Evolutionary conservation across 1,284 basidiomycete species (phyloP).

Genomic region (Schizopora paradoxa): DNA sequence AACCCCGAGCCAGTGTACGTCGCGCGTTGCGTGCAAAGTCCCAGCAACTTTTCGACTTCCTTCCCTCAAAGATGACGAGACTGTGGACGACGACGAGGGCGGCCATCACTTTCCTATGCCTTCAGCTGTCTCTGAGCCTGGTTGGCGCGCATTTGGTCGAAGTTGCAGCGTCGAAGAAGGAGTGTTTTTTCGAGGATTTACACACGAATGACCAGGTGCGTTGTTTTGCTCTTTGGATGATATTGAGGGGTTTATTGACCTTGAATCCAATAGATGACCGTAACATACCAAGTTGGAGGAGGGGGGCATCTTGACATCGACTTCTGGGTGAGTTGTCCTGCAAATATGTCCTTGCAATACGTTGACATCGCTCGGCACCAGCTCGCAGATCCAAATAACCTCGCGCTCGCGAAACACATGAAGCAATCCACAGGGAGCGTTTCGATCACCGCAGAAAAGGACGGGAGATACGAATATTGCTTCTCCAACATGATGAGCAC

Average conservation of each 20-base stretch:
- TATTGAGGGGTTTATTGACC: constrained; percentile 5
- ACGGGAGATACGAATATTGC: constrained; percentile 93
- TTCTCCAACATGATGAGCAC: constrained; percentile 98
- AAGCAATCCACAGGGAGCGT: constrained; percentile 88
- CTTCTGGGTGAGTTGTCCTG: constrained; percentile 67
- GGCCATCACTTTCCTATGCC: constrained; percentile 36
- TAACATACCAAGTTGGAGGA: constrained; percentile 97
- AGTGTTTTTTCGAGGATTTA: constrained; percentile 98
- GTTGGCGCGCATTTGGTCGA: constrained; percentile 64
- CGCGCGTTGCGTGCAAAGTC: not conserved
- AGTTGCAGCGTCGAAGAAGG: constrained; percentile 74
- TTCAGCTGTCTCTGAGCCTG: constrained; percentile 34
- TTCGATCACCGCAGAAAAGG: constrained; percentile 79
- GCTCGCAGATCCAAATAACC: constrained; percentile 74
- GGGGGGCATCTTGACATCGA: constrained; percentile 97
- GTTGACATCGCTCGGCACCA: constrained; percentile 28
- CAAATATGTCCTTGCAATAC: not conserved
- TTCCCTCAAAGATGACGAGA: constrained; percentile 22
- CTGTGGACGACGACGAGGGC: constrained; percentile 17
- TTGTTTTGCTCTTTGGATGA: constrained; percentile 1
- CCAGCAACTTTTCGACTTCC: not conserved
- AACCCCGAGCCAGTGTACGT: constrained; percentile 15
- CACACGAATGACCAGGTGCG: constrained; percentile 88
- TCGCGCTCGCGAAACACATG: constrained; percentile 71
- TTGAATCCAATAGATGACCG: constrained; percentile 78